Base-by-base conservation (phyloP, 371 early-diverging fungal genomes). In the Rhizomucor pusillus region DNA sequence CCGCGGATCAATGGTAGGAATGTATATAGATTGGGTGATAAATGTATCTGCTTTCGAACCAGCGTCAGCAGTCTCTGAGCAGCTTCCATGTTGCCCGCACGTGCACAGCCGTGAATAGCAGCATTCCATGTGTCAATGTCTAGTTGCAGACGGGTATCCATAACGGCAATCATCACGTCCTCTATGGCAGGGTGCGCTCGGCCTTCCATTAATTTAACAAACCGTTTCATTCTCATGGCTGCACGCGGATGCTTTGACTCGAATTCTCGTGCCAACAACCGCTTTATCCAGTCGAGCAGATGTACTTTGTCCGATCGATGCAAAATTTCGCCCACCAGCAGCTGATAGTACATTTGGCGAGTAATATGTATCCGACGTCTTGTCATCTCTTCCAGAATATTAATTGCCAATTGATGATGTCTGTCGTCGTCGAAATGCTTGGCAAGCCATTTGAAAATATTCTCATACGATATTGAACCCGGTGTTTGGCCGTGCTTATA, bases 351-450 rank as follows among this genome's bases (percentile, higher is more conserved):
- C 2, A 43, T 59, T 11, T 40, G 22, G 0, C 45, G 9, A 1
- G 25, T 48, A 3, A 59, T 58, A 1, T 44, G 22, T 7, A 59
- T 36, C 5, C 64, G 59, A 12, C 36, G 55, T 19, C n/a, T 14
- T 0, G 16, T 9, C 64, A 63, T 63, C 10, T 55, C 59, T 2
- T 63, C 25, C 18, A 58, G 16, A 9, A 63, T 25, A 5, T 36
- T 25, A 5, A 50, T 24, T 3, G 50, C 54, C 29, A 37, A 40
- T 5, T 43, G n/a, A 14, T 52, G 57, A 7, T 51, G 53, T 9
- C 41, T 20, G 2, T 18, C 16, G 12, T 54, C 41, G 46, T 50
- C 19, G 18, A 57, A 54, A 9, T 54, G 43, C 29, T 57, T 57
- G 19, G 55, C 50, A n/a, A 51, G 39, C 3, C 35, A 44, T 16